These are phyloP conservation scores for Pittosporum tobira DNA, from an alignment of 129 eudicot genomes.

Conservation along the genomic window DNA sequence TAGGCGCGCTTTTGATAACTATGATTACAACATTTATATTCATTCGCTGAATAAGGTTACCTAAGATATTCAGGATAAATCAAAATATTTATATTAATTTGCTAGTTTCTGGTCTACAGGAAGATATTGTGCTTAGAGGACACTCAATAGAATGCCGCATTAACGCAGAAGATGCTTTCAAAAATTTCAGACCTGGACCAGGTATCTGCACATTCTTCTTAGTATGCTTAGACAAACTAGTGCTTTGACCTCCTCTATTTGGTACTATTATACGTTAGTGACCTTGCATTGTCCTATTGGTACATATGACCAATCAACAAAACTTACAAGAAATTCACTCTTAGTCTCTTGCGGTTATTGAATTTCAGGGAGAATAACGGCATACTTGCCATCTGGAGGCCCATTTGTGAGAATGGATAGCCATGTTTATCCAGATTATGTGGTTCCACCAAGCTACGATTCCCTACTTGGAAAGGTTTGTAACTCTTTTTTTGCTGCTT, in stretches of 20 bases:
- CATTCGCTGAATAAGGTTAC: constrained; percentile 2
- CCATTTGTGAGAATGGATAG: constrained; percentile 99
- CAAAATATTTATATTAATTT: constrained; percentile 11
- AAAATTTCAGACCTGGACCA: constrained; percentile 98
- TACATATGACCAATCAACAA: background rate
- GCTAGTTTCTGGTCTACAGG: constrained; percentile 37
- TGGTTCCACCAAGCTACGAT: constrained; percentile 98
- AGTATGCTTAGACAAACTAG: background rate
- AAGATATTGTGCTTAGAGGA: constrained; percentile 88
- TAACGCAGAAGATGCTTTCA: constrained; percentile 98
- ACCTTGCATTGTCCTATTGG: background rate
- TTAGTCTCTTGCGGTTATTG: constrained; percentile 6
- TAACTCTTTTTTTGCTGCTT: background rate
- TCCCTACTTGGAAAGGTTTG: constrained; percentile 95
- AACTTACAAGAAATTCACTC: background rate
- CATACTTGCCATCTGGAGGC: constrained; percentile 96
- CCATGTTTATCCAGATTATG: constrained; percentile 88
- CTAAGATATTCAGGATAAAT: background rate
- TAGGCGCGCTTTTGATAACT: too few species aligned
- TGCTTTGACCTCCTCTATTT: background rate
- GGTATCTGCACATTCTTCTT: constrained; percentile 31
- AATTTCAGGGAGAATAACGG: constrained; percentile 71
- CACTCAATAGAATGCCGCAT: constrained; percentile 99
- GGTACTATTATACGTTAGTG: constrained; percentile 8
- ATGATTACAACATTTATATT: too few species aligned